Percentiles rank a stretch among this genome's conserved stretches.
Evolutionary conservation across 352 stramenopile genomes (phyloP).

Genomic region (Globisporangium nodosum): DNA sequence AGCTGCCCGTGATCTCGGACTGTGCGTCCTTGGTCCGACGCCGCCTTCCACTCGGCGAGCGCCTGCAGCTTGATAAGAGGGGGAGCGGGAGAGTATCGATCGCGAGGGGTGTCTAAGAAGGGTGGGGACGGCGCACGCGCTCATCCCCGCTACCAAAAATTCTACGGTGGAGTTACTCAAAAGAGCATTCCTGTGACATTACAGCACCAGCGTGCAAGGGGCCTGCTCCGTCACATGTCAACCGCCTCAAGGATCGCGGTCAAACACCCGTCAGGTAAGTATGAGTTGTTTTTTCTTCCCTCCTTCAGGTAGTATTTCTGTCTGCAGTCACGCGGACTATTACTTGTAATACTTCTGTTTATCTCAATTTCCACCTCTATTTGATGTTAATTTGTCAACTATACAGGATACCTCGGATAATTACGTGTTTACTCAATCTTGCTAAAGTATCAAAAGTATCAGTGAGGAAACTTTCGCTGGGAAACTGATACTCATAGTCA

Average conservation of each 20-base stretch:
- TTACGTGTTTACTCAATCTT: too few relatives aligned
- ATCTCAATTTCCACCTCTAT: too few relatives aligned
- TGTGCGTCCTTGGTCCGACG: background rate
- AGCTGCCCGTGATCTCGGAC: background rate
- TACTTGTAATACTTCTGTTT: too few relatives aligned
- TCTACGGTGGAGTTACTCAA: slow-evolving; percentile 78
- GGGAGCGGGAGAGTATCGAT: background rate
- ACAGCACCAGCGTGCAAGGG: slow-evolving; percentile 84
- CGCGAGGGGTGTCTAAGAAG: background rate
- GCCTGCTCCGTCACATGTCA: slow-evolving; percentile 86
- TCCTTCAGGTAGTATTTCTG: too few relatives aligned
- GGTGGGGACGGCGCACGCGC: slow-evolving; percentile 49
- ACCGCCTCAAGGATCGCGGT: slow-evolving; percentile 73
- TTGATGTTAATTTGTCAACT: too few relatives aligned
- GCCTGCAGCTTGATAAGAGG: background rate
- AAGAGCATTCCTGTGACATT: slow-evolving; percentile 83
- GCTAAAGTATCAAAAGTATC: too few relatives aligned
- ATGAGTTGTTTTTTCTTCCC: slow-evolving; percentile 27
- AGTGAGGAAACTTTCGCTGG: too few relatives aligned
- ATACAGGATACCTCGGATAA: too few relatives aligned
- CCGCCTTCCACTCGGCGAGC: background rate
- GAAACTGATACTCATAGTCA: too few relatives aligned
- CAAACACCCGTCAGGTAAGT: slow-evolving; percentile 86
- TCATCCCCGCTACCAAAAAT: slow-evolving; percentile 77
- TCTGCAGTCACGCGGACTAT: too few relatives aligned